Evolutionary conservation across 371 early-diverging fungal species (phyloP), one percentile per base, ranked within the genome.

Genomic region (Thermomucor indicae-seudaticae): DNA sequence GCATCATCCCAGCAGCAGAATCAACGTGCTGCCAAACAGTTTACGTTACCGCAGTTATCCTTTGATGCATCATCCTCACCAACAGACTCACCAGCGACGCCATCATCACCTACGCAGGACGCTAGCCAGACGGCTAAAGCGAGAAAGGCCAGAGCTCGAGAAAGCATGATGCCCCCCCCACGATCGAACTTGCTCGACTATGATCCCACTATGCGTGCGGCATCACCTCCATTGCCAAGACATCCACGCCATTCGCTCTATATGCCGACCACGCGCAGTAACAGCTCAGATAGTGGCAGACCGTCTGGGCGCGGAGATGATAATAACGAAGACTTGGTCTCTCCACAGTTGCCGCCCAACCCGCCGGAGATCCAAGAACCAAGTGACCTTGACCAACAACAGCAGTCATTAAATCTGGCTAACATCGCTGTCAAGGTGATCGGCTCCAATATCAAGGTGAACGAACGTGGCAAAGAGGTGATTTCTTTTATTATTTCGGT

Each of bases 391-490:
- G 23, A 29, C 23, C 20, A 31, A 16, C 23, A n/a, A 17, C 32
- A n/a, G 11, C 25, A 23, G 2, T 24, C 28, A 20, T 40, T 54
- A 14, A 17, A 39, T 10, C n/a, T 51, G 14, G 27, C 25, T 20
- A 55, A 59, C 41, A 41, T 72, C 0, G 47, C 46, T 32, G 43
- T 72, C 32, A 60, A 57, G 39, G 83, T 93, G 2, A 65, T 82
- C 16, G 87, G 86, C 14, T 86, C 90, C 24, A 75, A 78, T n/a
- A 83, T 92, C 49, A 80, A 80, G 51, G 72, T 79, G 2, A 91
- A 87, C 61, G 86, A 88, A 35, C 86, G 84, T 39, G 88, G 86
- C 28, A 87, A 86, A 48, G 91, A 89, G 50, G 75, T 84, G 14
- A 58, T 87, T n/a, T 75, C 74, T 2, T 87, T 88, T 38, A 56